Percentiles rank a stretch among this genome's conserved stretches.
phyloP scores from a whole-genome alignment of 2,329 filamentous ascomycete genomes.

The Cryphonectria japonica region DNA sequence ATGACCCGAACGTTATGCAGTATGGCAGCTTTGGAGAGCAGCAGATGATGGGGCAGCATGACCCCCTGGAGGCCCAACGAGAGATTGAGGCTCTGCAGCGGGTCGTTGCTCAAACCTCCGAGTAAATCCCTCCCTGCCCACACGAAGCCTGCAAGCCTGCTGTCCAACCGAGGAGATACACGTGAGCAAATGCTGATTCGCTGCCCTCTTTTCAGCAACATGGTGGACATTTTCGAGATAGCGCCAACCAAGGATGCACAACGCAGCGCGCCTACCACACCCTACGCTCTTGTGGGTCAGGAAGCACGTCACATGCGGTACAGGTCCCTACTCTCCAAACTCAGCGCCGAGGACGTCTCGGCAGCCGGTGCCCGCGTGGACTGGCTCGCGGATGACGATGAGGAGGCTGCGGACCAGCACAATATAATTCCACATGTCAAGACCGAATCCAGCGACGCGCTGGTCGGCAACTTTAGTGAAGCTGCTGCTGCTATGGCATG shows the following conservation, averaged over 20 bases:
- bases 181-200: constrained; percentile 20
- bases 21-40: constrained; percentile 68
- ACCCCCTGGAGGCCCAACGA: constrained; percentile 64
- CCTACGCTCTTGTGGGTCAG: constrained; percentile 57
- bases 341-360: constrained; percentile 51
- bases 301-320: constrained; percentile 61
- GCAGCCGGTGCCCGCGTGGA: constrained; percentile 55
- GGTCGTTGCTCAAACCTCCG: constrained; percentile 66
- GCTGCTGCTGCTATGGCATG: constrained; percentile 57
- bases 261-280: constrained; percentile 40
- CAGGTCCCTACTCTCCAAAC: constrained; percentile 64
- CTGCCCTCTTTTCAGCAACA: constrained; percentile 52
- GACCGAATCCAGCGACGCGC: constrained; percentile 46
- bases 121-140: constrained; percentile 49
- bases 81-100: constrained; percentile 68
- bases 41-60: constrained; percentile 57
- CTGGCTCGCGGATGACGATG: constrained; percentile 57
- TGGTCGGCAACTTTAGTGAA: constrained; percentile 65
- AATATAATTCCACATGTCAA: constrained; percentile 44
- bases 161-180: constrained; percentile 1
- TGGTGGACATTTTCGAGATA: constrained; percentile 71
- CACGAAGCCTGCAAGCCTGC: constrained; percentile 14
- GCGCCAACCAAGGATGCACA: constrained; percentile 53
- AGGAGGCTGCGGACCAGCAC: constrained; percentile 51
- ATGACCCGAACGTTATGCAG: constrained; percentile 61